Base-by-base conservation (phyloP, 1,284 basidiomycete genomes). In the Mycosarcoma maydis region DNA sequence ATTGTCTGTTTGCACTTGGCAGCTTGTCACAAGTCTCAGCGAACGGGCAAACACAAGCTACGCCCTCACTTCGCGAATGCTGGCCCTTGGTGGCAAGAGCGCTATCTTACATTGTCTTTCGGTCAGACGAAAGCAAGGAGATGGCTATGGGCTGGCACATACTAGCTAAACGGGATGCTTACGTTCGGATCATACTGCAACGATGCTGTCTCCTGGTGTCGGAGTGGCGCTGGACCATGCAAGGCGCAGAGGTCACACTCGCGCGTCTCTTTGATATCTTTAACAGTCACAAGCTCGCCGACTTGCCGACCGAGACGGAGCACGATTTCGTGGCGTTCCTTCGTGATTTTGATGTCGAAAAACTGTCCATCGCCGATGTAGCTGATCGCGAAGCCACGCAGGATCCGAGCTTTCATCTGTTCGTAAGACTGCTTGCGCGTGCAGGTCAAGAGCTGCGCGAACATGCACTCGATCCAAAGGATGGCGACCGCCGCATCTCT, bases 301-400 rank as follows among this genome's bases (percentile, higher is more conserved):
- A 92, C 79, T 85, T 97, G 27, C 85, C 87, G 0, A 87, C 88
- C 16, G 94, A 98, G 69, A 75, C 80, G 1, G 77, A 82, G 6
- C 84, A 88, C 45, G 90, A 91, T 62, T 93, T 90, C 74, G 91
- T 94, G 1, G 83, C 84, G 3, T 96, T 95, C 81, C 85, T 98
- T 52, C 84, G 87, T 17, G 78, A 88, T 16, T 86, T 86, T 41
- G 70, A 81, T 22, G 45, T 53, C 22, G 38, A 24, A 13, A 57
- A 36, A 51, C 47, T 54, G 23, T 44, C 43, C 14, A 33, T 57
- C 5, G 48, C 32, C 10, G 37, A 42, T 7, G 51, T 37, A 6
- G 26, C 30, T 14, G 57, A 57, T 6, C 39, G 85, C n/a, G 85
- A 67, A 83, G 86, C 20, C 4, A 47, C 41, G 33, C 51, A 58